Evolutionary conservation across 75 land plant genomes (phyloP).

Genomic region (Selaginella moellendorffii): DNA sequence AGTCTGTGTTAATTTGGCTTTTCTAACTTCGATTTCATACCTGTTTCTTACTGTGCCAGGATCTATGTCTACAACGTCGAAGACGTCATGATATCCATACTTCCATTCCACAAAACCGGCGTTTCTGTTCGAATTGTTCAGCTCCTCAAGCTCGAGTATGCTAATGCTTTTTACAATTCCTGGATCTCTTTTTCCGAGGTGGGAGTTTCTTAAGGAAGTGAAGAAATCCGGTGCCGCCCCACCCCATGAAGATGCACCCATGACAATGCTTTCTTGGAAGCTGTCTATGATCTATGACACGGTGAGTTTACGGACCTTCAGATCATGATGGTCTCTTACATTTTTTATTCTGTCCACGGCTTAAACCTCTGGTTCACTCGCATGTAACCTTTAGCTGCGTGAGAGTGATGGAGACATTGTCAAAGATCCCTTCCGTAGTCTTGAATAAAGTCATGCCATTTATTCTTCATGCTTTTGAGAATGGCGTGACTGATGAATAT

Average conservation of each 20-base stretch:
- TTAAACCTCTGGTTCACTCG: conserved; percentile 1
- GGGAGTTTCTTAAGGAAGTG: conserved; percentile 72
- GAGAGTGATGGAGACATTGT: conserved; percentile 49
- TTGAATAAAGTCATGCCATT: conserved; percentile 49
- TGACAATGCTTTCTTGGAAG: conserved; percentile 61
- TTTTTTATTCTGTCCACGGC: conserved; percentile 3
- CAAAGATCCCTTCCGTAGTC: conserved; percentile 26
- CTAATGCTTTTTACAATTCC: too few species aligned
- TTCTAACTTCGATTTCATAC: too few species aligned
- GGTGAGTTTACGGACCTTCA: conserved; percentile 27
- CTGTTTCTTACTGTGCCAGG: too few species aligned
- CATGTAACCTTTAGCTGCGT: conserved; percentile 46
- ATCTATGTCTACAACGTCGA: conserved; percentile 67
- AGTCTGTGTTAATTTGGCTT: too few species aligned
- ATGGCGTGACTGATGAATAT: conserved; percentile 24
- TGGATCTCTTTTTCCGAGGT: too few species aligned
- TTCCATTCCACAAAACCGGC: conserved; percentile 83
- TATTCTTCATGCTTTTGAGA: conserved; percentile 40
- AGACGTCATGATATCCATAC: conserved; percentile 49
- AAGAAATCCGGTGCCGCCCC: conserved; percentile 67
- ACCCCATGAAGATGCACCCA: conserved; percentile 49
- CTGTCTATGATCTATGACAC: conserved; percentile 62
- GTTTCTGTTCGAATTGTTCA: conserved; percentile 77
- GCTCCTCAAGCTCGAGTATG: conserved; percentile 42
- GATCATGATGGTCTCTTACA: background rate